Evolutionary conservation across 805 yeast species (phyloP), one percentile per base, ranked within the genome.

Genomic region (Candida oleophila): DNA sequence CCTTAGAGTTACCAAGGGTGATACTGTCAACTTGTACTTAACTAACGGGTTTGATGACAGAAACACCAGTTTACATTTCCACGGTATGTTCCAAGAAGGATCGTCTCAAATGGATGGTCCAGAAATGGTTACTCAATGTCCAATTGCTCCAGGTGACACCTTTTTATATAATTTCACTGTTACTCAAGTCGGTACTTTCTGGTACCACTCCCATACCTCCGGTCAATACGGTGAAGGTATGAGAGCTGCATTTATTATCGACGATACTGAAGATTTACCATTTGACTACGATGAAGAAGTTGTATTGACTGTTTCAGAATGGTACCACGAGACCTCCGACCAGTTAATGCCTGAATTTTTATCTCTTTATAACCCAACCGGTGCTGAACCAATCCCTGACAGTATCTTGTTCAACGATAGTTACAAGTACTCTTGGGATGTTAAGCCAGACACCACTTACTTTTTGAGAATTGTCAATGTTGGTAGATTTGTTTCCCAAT

Each of bases 221-320:
- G 92, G 91, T 56, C 96, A 91, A 68, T 90, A 90, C 59, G 91
- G 94, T 66, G 98, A 94, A 63, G 99, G 99, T 63, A 78, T 87
- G 82, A 78, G 90, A 71, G 94, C 85, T 59, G 71, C 80, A 18
- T 79, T 92, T 53, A 77, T 94, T 54, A 84, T 94, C 56, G 84
- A 85, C 56, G 87, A 60, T 44, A 62, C 54, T 42, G 89, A 83
- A 48, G 61, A 57, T 2, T 56, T 50, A 44, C 86, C 86, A 0
- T 85, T 82, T 52, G 66, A 72, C 12, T 85, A 74, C 49, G 92
- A 86, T 57, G 78, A 83, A 51, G 88, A 86, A 50, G 69, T 76
- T 49, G 66, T 74, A 2, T 67, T 85, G 42, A 73, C 82, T 3
- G 53, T 87, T 7, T 61, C 81, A 36, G 95, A 87, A 52, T 76